Evolutionary conservation across 2,329 filamentous ascomycete genomes (phyloP).

Genomic region (Colletotrichum tropicale): DNA sequence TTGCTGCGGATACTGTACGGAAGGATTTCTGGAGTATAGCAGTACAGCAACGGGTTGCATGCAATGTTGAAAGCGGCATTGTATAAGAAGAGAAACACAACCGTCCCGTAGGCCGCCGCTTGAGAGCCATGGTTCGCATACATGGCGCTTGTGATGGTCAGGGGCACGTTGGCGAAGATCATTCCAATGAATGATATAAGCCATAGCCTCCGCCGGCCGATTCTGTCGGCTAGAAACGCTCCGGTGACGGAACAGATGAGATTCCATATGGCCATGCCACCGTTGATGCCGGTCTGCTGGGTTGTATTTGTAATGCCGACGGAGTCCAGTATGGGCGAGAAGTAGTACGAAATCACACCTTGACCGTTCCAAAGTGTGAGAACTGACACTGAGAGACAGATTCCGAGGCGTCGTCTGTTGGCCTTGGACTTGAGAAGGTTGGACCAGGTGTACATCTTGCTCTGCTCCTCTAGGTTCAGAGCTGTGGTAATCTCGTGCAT

Average conservation of each 20-base stretch:
- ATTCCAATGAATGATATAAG: conserved; percentile 21
- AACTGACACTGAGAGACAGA: conserved; percentile 17
- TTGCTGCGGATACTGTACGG: conserved; percentile 22
- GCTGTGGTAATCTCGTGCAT: conserved; percentile 54
- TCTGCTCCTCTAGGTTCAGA: conserved; percentile 41
- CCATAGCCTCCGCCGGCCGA: conserved; percentile 26
- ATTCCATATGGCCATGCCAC: conserved; percentile 22
- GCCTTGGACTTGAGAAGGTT: conserved; percentile 16
- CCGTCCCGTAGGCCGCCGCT: conserved; percentile 19
- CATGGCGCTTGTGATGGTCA: conserved; percentile 19
- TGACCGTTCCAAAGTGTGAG: conserved; percentile 23
- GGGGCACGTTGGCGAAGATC: conserved; percentile 16
- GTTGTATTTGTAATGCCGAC: conserved; percentile 35
- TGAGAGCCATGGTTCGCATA: conserved; percentile 15
- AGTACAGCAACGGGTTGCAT: conserved; percentile 36
- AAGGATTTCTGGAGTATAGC: conserved; percentile 31
- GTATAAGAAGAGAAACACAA: conserved; percentile 40
- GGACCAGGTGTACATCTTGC: background rate
- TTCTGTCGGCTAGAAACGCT: background rate
- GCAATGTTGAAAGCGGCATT: conserved; percentile 40
- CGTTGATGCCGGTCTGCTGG: conserved; percentile 39
- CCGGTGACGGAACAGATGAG: conserved; percentile 23
- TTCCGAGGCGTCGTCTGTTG: conserved; percentile 21
- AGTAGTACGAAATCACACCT: conserved; percentile 40
- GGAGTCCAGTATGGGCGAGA: conserved; percentile 31